These are phyloP conservation scores for Capsella bursapastoris DNA, from an alignment of 345 rosid species.

Conservation along the genomic window DNA sequence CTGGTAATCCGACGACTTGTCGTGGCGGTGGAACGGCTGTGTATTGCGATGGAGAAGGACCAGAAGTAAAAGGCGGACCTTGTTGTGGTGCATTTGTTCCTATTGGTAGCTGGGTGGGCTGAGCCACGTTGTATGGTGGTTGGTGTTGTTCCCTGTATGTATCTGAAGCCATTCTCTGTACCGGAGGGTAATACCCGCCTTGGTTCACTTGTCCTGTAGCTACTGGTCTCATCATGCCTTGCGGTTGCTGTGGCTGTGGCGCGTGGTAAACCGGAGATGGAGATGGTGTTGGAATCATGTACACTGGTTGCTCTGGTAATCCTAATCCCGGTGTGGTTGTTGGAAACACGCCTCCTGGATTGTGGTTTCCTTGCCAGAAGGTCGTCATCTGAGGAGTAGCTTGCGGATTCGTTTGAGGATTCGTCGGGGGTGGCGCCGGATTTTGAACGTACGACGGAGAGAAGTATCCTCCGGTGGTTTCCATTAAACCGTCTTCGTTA, in stretches of 20 bases:
- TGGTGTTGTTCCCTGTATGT: constrained; percentile 71
- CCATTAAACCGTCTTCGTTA: constrained; percentile 28
- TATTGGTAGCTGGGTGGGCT: constrained; percentile 40
- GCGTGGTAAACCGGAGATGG: constrained; percentile 39
- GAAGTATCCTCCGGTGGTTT: constrained; percentile 51
- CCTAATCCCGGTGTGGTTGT: constrained; percentile 46
- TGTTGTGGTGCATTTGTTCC: constrained; percentile 38
- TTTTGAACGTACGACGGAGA: constrained; percentile 29
- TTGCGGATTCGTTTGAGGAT: constrained; percentile 32
- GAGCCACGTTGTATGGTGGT: constrained; percentile 58
- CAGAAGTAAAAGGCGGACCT: constrained; percentile 40
- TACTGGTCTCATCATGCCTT: constrained; percentile 50
- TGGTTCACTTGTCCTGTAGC: constrained; percentile 62
- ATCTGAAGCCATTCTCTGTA: constrained; percentile 69
- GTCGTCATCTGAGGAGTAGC: constrained; percentile 52
- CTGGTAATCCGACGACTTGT: constrained; percentile 50
- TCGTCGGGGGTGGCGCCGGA: constrained; percentile 31
- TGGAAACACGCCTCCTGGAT: constrained; percentile 49
- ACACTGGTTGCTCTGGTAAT: constrained; percentile 49
- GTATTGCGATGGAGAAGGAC: constrained; percentile 41
- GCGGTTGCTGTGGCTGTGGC: constrained; percentile 38
- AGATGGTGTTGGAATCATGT: constrained; percentile 42
- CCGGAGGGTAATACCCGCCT: constrained; percentile 60
- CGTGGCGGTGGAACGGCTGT: constrained; percentile 48
- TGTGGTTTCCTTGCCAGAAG: constrained; percentile 70